Conservation (phyloP, 2,329 filamentous ascomycete species). For the Fusarium udum region DNA sequence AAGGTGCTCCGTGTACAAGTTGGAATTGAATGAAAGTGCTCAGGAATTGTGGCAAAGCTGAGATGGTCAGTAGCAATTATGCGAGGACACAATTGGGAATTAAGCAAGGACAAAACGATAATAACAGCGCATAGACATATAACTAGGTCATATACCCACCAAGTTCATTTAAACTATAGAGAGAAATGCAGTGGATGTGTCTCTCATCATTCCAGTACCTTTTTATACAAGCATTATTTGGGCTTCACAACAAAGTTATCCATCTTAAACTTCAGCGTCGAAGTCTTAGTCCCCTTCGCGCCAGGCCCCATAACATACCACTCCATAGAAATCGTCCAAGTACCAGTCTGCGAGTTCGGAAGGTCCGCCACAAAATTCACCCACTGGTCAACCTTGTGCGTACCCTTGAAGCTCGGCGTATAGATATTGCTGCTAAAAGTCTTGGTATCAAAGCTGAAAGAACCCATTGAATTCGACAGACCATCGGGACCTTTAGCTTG, state of each 20-base stretch:
- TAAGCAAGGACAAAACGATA: too few relatives aligned
- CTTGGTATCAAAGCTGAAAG: neutral
- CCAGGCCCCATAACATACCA: neutral
- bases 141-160: too few relatives aligned
- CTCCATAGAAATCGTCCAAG: conserved; percentile 5
- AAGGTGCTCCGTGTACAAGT: rapidly evolving
- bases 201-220: too few relatives aligned
- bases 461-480: neutral
- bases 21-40: neutral
- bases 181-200: too few relatives aligned
- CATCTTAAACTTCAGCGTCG: neutral
- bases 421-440: neutral
- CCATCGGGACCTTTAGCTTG: neutral
- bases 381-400: neutral
- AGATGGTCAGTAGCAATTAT: too few relatives aligned
- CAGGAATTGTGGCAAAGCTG: neutral
- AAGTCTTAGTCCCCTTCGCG: neutral
- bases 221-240: neutral
- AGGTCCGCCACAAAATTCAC: neutral
- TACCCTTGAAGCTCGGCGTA: neutral
- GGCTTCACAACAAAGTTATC: conserved; percentile 1
- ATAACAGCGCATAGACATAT: too few relatives aligned
- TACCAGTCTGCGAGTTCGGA: neutral
- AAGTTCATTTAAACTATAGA: too few relatives aligned
- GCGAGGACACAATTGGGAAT: too few relatives aligned